Evolutionary conservation across 2,329 filamentous ascomycete species (phyloP), one percentile per base, ranked within the genome.

Genomic region (Claviceps purpurea): DNA sequence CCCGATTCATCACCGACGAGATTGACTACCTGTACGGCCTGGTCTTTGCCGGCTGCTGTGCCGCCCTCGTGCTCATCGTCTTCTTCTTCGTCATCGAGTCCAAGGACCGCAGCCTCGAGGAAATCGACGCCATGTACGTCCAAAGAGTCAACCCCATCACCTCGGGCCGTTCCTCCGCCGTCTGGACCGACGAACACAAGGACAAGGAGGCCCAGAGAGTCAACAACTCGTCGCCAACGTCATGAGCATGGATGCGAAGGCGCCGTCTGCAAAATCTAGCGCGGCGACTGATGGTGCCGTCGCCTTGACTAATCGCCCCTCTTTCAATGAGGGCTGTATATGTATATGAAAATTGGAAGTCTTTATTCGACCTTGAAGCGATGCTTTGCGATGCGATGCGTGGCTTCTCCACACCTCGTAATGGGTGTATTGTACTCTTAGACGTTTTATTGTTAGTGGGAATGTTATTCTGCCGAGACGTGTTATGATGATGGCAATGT

Each of bases 11-110:
- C 61, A 82, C 77, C n/a, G 73, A 77, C 34, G 71, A 75, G 18
- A 87, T 88, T 58, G 76, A 82, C 63, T 87, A 84, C 68, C 73
- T 74, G 4, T 86, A 85, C 62, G 84, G 84, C 37, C 79, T 87
- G 54, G 78, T 88, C 41, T 87, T 87, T 62, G 84, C 82, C 0
- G 81, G 75, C 4, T 86, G 82, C 64, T 82, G 81, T 61, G 76
- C 79, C 53, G 73, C 74, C 10, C 79, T 81, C 20, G 74, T 81
- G 4, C 59, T 78, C 18, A 73, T 87, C 49, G 83, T 88, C 54
- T 89, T 82, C 73, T 85, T 88, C 73, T 87, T 87, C 67, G 74
- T 89, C 56, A 82, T 83, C 60, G 85, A 89, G 69, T 82, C 77
- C 55, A 82, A 85, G 66, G 83, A 83, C 60, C 77, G 84, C 37